These are phyloP conservation scores for Prunus armeniaca DNA, from an alignment of 306 rosid genomes.

Conservation along the genomic window DNA sequence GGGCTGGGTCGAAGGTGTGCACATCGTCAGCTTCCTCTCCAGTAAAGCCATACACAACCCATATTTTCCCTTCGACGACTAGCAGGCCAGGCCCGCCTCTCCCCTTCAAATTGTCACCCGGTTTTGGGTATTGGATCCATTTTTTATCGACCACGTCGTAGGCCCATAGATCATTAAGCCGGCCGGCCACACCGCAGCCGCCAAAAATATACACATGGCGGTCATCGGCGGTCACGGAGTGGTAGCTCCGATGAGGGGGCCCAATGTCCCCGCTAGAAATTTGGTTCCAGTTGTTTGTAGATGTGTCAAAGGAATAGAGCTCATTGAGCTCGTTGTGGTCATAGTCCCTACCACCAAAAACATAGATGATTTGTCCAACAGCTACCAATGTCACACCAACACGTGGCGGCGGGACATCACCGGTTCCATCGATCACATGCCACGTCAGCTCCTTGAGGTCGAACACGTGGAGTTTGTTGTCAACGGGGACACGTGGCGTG, in stretches of 20 bases:
- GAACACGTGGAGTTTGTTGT: conserved; percentile 65
- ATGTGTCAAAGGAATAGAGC: conserved; percentile 71
- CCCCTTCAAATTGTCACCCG: conserved; percentile 55
- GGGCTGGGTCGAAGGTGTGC: conserved; percentile 50
- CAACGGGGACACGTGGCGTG: conserved; percentile 82
- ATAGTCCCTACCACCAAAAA: conserved; percentile 81
- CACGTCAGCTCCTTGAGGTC: conserved; percentile 55
- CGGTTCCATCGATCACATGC: conserved; percentile 50
- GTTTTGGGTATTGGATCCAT: conserved; percentile 61
- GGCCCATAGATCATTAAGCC: conserved; percentile 91
- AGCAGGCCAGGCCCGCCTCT: conserved; percentile 84
- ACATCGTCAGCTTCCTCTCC: conserved; percentile 84
- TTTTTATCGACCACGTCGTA: conserved; percentile 50
- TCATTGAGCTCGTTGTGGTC: conserved; percentile 82
- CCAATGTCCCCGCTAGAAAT: conserved; percentile 53
- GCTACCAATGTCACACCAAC: conserved; percentile 76
- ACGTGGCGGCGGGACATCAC: conserved; percentile 74
- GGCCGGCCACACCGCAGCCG: conserved; percentile 72
- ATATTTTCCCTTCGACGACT: conserved; percentile 63
- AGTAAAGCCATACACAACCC: conserved; percentile 88
- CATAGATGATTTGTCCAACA: conserved; percentile 61
- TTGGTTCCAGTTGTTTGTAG: conserved; percentile 58
- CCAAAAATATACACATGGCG: conserved; percentile 60
- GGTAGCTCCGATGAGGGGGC: conserved; percentile 83
- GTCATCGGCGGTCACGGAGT: conserved; percentile 51